Conservation (phyloP, 2,329 filamentous ascomycete species). For the Botrytis fragariae region DNA sequence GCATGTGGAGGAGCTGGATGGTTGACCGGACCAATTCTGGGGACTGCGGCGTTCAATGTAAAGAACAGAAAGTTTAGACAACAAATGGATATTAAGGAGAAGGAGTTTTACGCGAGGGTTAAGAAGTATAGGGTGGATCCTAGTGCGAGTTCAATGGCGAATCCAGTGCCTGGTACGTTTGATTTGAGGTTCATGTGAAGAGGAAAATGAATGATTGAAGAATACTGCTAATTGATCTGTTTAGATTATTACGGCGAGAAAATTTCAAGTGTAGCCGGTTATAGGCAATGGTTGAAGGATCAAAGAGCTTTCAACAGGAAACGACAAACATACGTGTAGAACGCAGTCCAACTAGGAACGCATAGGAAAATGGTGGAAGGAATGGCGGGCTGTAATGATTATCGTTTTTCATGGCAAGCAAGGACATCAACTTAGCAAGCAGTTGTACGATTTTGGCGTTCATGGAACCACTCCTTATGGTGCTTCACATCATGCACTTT, state of each 20-base stretch:
- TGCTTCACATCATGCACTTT: conserved; percentile 4
- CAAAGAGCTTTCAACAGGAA: conserved; percentile 97
- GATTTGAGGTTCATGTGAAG: background rate
- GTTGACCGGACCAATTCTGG: conserved; percentile 80
- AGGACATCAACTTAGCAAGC: conserved; percentile 8
- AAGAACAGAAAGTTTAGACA: conserved; percentile 67
- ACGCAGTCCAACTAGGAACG: background rate
- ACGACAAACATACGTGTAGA: conserved; percentile 40
- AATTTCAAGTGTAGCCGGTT: conserved; percentile 88
- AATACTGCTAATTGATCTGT: background rate
- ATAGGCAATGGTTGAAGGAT: conserved; percentile 95
- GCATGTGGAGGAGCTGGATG: conserved; percentile 79
- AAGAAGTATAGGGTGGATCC: conserved; percentile 92
- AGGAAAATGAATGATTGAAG: background rate
- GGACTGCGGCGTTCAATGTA: conserved; percentile 74
- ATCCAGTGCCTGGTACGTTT: conserved; percentile 60
- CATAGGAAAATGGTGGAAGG: conserved; percentile 19
- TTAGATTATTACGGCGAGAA: conserved; percentile 96
- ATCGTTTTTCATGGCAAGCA: conserved; percentile 11
- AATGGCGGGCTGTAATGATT: conserved; percentile 15
- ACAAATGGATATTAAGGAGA: conserved; percentile 86
- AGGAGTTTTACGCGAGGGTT: conserved; percentile 87
- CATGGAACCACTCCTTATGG: conserved; percentile 12
- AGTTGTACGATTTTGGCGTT: conserved; percentile 19
- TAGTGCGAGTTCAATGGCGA: conserved; percentile 80